A percentile compares a stretch with the other conserved stretches of the same genome.
phyloP scores from a whole-genome alignment of 208 protist species.

The Leishmania mexicana region DNA sequence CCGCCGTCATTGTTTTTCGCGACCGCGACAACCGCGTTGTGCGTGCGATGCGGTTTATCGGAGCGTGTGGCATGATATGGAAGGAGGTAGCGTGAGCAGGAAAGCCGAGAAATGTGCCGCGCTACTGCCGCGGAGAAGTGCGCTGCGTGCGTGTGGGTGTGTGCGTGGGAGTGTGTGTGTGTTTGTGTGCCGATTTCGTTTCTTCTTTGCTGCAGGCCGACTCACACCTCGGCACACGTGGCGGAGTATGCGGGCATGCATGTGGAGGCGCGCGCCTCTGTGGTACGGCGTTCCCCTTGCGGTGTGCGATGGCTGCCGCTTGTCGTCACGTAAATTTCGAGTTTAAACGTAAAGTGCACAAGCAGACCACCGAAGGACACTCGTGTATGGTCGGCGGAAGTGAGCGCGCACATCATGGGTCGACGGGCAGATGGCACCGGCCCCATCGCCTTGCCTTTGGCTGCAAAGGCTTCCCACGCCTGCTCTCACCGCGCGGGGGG shows the following conservation, averaged over 20 bases:
- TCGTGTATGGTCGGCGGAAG: background rate
- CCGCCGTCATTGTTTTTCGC: constrained; percentile 40
- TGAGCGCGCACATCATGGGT: background rate
- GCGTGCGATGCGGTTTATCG: constrained; percentile 50
- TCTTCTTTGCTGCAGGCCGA: background rate
- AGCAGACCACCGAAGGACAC: background rate
- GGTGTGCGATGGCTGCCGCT: background rate
- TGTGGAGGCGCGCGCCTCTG: background rate
- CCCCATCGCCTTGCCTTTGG: background rate
- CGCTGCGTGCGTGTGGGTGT: background rate
- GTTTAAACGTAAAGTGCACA: background rate
- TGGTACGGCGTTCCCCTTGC: background rate
- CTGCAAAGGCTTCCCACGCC: background rate
- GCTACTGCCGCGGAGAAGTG: background rate
- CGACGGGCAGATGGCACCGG: background rate
- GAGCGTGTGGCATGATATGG: constrained; percentile 75
- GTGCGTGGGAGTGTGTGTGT: background rate
- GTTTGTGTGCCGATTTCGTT: background rate
- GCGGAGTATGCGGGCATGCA: background rate
- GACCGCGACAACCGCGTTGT: constrained; percentile 23
- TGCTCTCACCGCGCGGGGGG: background rate
- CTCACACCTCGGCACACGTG: background rate
- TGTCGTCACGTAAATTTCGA: background rate
- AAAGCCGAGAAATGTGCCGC: background rate
- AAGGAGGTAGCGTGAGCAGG: constrained; percentile 17